phyloP scores from a whole-genome alignment of 805 yeast species.

The Huiozyma sinensis region DNA sequence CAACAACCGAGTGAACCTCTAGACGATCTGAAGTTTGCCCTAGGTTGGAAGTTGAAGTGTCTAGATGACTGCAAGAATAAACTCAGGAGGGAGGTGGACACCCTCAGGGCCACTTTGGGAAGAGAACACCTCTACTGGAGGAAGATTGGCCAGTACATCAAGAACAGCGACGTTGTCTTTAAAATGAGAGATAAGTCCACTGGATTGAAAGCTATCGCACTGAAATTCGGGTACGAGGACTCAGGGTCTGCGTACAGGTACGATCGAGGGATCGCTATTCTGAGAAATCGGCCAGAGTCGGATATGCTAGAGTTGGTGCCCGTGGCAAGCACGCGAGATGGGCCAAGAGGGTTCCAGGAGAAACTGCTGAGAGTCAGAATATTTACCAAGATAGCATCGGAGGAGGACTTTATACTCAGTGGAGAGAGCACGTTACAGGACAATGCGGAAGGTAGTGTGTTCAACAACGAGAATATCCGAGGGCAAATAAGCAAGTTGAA shows the following conservation, averaged over 20 bases:
- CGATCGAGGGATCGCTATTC: slow-evolving; percentile 67
- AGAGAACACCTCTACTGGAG: slow-evolving; percentile 55
- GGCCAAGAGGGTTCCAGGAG: slow-evolving; percentile 17
- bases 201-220: slow-evolving; percentile 50
- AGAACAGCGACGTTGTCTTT: slow-evolving; percentile 34
- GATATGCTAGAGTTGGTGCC: slow-evolving; percentile 35
- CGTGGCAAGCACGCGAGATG: neutral
- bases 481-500: slow-evolving; percentile 59
- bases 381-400: slow-evolving; percentile 41
- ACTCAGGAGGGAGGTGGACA: slow-evolving; percentile 40
- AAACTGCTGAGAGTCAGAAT: slow-evolving; percentile 52
- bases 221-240: slow-evolving; percentile 85
- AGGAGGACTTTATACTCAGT: slow-evolving; percentile 40
- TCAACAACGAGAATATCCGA: slow-evolving; percentile 30
- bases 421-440: slow-evolving; percentile 40
- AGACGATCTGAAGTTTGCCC: slow-evolving; percentile 22
- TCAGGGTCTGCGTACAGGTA: slow-evolving; percentile 65
- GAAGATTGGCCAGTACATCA: slow-evolving; percentile 27
- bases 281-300: slow-evolving; percentile 37
- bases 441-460: slow-evolving; percentile 6
- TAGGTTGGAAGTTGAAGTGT: slow-evolving; percentile 80
- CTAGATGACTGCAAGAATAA: slow-evolving; percentile 43
- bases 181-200: slow-evolving; percentile 50
- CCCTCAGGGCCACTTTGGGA: slow-evolving; percentile 42
- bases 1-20: slow-evolving; percentile 12